Evolutionary conservation across 768 basidiomycete genomes (phyloP), one percentile per base, ranked within the genome.

Genomic region (Suillus hirtellus): DNA sequence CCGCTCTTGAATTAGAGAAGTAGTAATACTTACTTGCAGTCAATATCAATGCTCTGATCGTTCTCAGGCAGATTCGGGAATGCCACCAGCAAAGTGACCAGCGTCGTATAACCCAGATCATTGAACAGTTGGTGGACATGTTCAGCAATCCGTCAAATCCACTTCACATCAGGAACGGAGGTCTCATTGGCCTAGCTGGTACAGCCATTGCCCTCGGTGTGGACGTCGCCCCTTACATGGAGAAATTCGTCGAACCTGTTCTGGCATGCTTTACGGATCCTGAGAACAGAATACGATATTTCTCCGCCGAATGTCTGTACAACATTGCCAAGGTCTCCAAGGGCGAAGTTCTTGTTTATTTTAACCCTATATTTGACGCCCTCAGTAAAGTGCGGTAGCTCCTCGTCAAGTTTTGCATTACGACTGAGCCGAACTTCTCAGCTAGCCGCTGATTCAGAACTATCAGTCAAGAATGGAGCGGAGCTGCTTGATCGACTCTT

Each of bases 301-400:
- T 97, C 80, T 96, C 96, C 6, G 96, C 95, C 31, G 97, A 99
- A 74, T 96, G 95, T 71, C 79, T 99, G 66, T 99, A 99, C 80
- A 99, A 99, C 77, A 96, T 99, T 66, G 93, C 92, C 34, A 94
- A 96, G 76, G 96, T 97, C 17, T 96, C 95, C 38, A 96, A 97
- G 70, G 97, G 96, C 44, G 96, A 98, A 75, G 89, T 99, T 38
- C 79, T 99, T 63, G 87, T 98, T 15, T 97, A 96, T 73, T 99
- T 98, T 80, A 99, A 99, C 72, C 95, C 96, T 63, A 94, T 99
- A 61, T 99, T 99, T 69, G 97, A 99, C 76, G 91, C 95, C 1
- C 82, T 99, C 65, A 95, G 93, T 82, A 99, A 98, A 82, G 96
- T 96, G 70, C 63, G 70, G 27, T 31, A 43, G 21, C 52, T 40